A percentile compares a stretch with the other conserved stretches of the same genome.
Evolutionary conservation across 75 land plant species (phyloP).

Genomic region (Azolla pinnata): DNA sequence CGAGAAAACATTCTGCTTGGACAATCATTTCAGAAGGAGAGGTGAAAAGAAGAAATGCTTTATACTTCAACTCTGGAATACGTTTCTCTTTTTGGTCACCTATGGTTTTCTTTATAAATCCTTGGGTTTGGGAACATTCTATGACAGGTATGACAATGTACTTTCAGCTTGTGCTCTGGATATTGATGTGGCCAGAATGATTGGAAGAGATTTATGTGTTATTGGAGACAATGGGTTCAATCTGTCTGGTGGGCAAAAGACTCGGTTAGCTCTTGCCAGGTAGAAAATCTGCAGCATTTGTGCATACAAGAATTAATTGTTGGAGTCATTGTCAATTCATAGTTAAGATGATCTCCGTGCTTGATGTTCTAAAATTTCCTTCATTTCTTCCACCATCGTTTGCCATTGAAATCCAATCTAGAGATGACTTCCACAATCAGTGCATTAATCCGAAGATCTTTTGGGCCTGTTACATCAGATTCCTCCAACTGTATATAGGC

Average conservation of each 20-base stretch:
- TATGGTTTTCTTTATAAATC: background rate
- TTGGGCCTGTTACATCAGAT: too few relatives aligned
- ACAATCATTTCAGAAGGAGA: conserved; percentile 31
- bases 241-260: conserved; percentile 90
- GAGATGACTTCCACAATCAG: too few relatives aligned
- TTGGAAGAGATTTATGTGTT: conserved; percentile 51
- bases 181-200: conserved; percentile 65
- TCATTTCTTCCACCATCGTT: too few relatives aligned
- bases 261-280: conserved; percentile 91
- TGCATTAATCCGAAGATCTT: too few relatives aligned
- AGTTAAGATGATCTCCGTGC: too few relatives aligned
- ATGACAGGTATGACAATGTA: conserved; percentile 53
- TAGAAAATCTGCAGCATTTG: too few relatives aligned
- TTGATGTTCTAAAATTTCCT: too few relatives aligned
- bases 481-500: too few relatives aligned
- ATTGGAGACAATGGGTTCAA: conserved; percentile 83
- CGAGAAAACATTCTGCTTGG: conserved; percentile 90
- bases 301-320: too few relatives aligned
- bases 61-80: background rate
- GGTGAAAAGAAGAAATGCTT: conserved; percentile 23
- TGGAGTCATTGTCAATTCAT: too few relatives aligned
- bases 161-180: conserved; percentile 74
- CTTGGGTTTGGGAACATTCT: background rate
- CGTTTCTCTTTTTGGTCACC: background rate
- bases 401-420: too few relatives aligned